Conservation (phyloP, 2,329 filamentous ascomycete genomes). For the Salinomyces thailandicus region DNA sequence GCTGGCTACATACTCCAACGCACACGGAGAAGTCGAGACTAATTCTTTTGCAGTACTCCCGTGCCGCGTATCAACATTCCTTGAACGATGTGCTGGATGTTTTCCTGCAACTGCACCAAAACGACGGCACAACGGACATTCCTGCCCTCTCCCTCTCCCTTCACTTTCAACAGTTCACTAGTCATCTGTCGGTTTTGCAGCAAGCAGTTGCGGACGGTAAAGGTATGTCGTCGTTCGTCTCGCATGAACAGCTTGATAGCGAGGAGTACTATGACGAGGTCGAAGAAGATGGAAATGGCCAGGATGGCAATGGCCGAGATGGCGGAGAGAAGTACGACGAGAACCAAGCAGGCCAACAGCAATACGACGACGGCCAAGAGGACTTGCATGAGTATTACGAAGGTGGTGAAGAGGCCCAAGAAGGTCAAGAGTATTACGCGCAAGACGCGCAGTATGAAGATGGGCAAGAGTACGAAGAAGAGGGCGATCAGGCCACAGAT, state of each 20-base stretch:
- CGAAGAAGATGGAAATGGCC: neutral
- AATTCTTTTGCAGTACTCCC: constrained; percentile 35
- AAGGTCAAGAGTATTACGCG: constrained; percentile 2
- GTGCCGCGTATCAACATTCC: constrained; percentile 38
- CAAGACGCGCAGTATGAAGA: constrained; percentile 7
- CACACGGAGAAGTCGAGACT: constrained; percentile 4
- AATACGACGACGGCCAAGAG: neutral
- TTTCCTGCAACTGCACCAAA: constrained; percentile 48
- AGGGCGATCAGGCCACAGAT: constrained; percentile 2
- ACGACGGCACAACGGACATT: constrained; percentile 46
- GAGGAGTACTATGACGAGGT: constrained; percentile 1
- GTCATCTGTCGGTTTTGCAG: constrained; percentile 43
- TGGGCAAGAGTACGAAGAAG: constrained; percentile 5
- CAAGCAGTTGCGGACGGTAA: constrained; percentile 46
- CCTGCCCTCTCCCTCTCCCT: constrained; percentile 49
- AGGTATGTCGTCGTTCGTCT: constrained; percentile 42
- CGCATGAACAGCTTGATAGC: constrained; percentile 3
- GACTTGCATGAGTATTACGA: constrained; percentile 2
- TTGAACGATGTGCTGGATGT: constrained; percentile 49
- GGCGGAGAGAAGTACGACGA: neutral
- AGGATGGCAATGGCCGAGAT: neutral
- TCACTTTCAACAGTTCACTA: constrained; percentile 43
- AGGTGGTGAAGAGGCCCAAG: constrained; percentile 3
- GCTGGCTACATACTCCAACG: neutral
- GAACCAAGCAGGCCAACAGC: neutral